These are phyloP conservation scores for Tritrichomonas foetus DNA, from an alignment of 208 protist genomes.

Conservation along the genomic window DNA sequence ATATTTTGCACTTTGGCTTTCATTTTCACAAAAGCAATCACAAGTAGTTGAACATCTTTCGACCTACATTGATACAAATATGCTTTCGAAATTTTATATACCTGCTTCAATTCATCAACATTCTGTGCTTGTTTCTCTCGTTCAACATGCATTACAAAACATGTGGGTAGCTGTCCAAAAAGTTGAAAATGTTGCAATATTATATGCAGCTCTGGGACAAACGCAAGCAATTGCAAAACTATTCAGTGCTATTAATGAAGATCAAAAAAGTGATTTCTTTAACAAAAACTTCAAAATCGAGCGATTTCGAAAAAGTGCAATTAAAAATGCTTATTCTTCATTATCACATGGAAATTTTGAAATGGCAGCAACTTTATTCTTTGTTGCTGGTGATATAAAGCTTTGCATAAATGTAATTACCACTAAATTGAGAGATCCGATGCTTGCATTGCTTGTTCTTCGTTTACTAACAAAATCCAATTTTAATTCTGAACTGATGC, in stretches of 20 bases:
- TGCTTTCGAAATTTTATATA: background rate
- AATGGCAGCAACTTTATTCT: conserved; percentile 7
- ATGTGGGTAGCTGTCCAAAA: background rate
- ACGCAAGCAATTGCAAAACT: background rate
- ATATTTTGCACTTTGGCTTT: background rate
- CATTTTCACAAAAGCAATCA: background rate
- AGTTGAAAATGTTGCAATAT: conserved; percentile 6
- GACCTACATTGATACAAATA: background rate
- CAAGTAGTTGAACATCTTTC: background rate
- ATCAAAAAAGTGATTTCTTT: background rate
- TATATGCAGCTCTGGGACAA: background rate
- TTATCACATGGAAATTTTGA: background rate
- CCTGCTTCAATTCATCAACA: background rate
- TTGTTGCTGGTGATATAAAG: background rate
- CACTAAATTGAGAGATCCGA: background rate
- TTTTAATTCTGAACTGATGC: background rate
- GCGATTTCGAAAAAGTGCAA: background rate
- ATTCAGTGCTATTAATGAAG: background rate
- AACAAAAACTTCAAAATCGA: background rate
- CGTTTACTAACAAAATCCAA: background rate
- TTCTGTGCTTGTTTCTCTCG: background rate
- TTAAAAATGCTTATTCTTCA: conserved; percentile 4
- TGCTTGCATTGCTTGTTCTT: background rate
- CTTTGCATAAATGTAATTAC: background rate
- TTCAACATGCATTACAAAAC: background rate